Percentiles rank a stretch among this genome's conserved stretches.
phyloP scores from a whole-genome alignment of 108 stramenopile species.

The Fragilaria crotonensis region DNA sequence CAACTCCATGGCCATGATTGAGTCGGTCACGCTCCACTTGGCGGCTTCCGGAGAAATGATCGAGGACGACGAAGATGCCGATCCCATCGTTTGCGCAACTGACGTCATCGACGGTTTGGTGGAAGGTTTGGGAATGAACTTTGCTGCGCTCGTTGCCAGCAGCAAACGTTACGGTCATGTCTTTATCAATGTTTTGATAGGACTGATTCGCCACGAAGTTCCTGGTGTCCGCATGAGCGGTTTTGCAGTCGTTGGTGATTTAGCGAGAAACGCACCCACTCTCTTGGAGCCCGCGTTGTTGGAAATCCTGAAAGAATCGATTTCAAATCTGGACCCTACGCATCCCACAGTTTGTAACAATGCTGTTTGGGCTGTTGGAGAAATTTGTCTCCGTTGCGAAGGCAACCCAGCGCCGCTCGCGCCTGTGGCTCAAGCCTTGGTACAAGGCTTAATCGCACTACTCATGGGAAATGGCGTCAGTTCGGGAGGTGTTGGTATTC shows the following conservation, averaged over 20 bases:
- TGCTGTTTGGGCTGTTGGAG: conserved; percentile 90
- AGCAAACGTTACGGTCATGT: conserved; percentile 61
- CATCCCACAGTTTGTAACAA: conserved; percentile 78
- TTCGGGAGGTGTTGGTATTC: conserved; percentile 28
- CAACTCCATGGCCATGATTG: conserved; percentile 70
- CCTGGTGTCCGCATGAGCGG: conserved; percentile 84
- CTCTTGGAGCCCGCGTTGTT: conserved; percentile 67
- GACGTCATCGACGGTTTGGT: conserved; percentile 86
- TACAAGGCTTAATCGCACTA: conserved; percentile 64
- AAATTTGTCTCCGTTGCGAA: conserved; percentile 76
- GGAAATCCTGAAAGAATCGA: conserved; percentile 51
- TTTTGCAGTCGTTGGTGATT: conserved; percentile 84
- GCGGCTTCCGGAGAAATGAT: conserved; percentile 22
- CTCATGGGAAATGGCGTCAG: conserved; percentile 67
- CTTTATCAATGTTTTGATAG: conserved; percentile 53
- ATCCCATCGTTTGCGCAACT: conserved; percentile 85
- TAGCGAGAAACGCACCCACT: conserved; percentile 73
- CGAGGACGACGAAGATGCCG: conserved; percentile 67
- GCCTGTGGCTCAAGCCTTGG: conserved; percentile 48
- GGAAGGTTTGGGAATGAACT: conserved; percentile 80
- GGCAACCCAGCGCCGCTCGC: conserved; percentile 51
- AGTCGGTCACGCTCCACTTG: conserved; percentile 54
- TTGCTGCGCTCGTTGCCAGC: conserved; percentile 60
- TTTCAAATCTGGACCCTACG: conserved; percentile 48
- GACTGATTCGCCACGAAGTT: conserved; percentile 43